phyloP scores from a whole-genome alignment of 257 asterid species.

The Verbascum thapsus region DNA sequence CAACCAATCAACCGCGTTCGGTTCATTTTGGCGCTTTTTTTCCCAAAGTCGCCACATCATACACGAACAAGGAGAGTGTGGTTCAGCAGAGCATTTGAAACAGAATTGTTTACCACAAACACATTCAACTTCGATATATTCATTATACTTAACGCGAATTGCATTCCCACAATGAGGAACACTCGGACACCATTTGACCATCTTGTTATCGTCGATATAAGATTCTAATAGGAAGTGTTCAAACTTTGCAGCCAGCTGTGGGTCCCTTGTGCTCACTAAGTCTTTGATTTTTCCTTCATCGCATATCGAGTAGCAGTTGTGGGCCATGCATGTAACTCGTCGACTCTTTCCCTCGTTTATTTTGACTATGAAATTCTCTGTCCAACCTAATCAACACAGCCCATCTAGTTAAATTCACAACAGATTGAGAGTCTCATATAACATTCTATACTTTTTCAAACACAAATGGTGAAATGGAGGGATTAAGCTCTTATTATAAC shows the following conservation, averaged over 20 bases:
- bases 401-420: neutral
- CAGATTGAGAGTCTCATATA: neutral
- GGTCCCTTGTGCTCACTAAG: conserved; percentile 46
- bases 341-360: conserved; percentile 63
- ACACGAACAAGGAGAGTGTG: conserved; percentile 72
- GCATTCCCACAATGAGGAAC: conserved; percentile 68
- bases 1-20: conserved; percentile 44
- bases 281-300: conserved; percentile 51
- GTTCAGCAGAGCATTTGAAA: conserved; percentile 53
- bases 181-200: conserved; percentile 71
- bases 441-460: too few species aligned
- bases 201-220: conserved; percentile 59
- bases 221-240: conserved; percentile 61
- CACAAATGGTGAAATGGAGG: neutral
- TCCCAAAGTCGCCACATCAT: conserved; percentile 61
- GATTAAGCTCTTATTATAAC: too few species aligned
- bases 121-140: conserved; percentile 57
- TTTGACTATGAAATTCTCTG: conserved; percentile 52
- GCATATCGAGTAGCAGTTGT: conserved; percentile 59
- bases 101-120: conserved; percentile 58
- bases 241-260: conserved; percentile 49
- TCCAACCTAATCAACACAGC: conserved; percentile 51
- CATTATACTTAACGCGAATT: conserved; percentile 44
- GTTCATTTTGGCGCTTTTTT: conserved; percentile 42
- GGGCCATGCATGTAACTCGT: conserved; percentile 58